Evolutionary conservation across 139 green algal species (phyloP), one percentile per base, ranked within the genome.

Genomic region (Nannochloris sp.): DNA sequence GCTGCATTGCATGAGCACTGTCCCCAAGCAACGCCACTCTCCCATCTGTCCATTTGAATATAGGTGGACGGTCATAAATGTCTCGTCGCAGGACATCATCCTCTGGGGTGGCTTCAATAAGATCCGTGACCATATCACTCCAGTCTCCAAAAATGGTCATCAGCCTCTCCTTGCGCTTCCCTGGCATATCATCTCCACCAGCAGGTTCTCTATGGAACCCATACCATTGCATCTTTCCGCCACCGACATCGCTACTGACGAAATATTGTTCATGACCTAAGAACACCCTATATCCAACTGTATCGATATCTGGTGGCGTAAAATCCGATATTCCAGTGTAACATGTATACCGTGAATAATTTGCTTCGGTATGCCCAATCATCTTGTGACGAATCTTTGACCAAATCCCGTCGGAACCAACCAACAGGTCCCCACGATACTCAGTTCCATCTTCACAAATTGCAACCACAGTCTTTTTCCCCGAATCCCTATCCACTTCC

Each of bases 211-310:
- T 87, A 78, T 96, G 84, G 85, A 98, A 98, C 29, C 75, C 93
- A 73, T 98, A 98, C 85, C 88, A 98, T 81, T 98, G 93, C 86
- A 94, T 93, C 76, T 95, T 91, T 63, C 93, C 91, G 16, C 75
- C 80, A 19, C 93, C 93, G n/a, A 99, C 93, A 72, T 99, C 93
- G 60, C 72, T 88, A 64, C 55, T 82, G n/a, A 99, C 93, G 85
- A 99, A 99, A 75, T 99, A 99, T 73, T 95, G 79, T 6, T 81
- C 75, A 63, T 95, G 90, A 75, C 93, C 93, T 50, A 99, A 83
- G 75, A 97, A 99, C 48, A 95, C 91, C 46, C 90, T 83, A 75
- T 95, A 95, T 21, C 70, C 85, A 7, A 79, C 68, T 16, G 84
- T 79, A 62, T 95, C 87, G 54, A 95, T 93, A 78, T 95, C 88